A percentile compares a stretch with the other conserved stretches of the same genome.
These are phyloP conservation scores for Beauveria brongniartii DNA, from an alignment of 2,329 filamentous ascomycete species.

Conservation along the genomic window DNA sequence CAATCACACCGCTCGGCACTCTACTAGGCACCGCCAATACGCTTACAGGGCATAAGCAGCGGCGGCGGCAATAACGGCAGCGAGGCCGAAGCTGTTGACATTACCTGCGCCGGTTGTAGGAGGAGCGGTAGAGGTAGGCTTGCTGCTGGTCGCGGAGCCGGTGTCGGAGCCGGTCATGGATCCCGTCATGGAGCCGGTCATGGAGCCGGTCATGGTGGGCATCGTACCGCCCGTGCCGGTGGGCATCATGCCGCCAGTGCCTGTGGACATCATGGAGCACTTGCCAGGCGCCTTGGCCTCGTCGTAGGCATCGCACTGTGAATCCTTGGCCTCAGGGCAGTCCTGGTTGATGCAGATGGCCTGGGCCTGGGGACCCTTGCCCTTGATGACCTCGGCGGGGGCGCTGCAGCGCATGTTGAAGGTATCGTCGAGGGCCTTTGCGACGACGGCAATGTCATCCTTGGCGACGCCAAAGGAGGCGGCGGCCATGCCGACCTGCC, in stretches of 20 bases:
- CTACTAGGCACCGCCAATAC: background rate
- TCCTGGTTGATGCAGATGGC: slow-evolving; percentile 44
- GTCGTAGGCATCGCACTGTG: slow-evolving; percentile 38
- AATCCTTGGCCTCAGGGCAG: slow-evolving; percentile 39
- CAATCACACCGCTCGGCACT: background rate
- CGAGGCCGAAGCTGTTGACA: slow-evolving; percentile 19
- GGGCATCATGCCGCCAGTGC: background rate
- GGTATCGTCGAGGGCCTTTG: slow-evolving; percentile 35
- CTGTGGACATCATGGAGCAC: slow-evolving; percentile 7
- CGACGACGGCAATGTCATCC: slow-evolving; percentile 42
- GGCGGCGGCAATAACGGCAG: slow-evolving; percentile 19
- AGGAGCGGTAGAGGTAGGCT: slow-evolving; percentile 6
- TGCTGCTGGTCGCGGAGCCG: slow-evolving; percentile 12
- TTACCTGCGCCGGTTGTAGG: slow-evolving; percentile 19
- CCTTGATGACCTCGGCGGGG: slow-evolving; percentile 34
- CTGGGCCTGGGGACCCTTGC: slow-evolving; percentile 40
- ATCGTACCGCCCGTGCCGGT: slow-evolving; percentile 12
- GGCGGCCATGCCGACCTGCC: slow-evolving; percentile 48
- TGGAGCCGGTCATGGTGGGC: background rate
- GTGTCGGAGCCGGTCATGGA: slow-evolving; percentile 7
- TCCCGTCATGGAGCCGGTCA: background rate
- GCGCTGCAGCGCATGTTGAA: slow-evolving; percentile 47
- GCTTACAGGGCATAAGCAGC: slow-evolving; percentile 22
- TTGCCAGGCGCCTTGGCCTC: slow-evolving; percentile 16
- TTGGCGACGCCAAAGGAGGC: slow-evolving; percentile 50